Percentiles rank a stretch among this genome's conserved stretches.
phyloP scores from a whole-genome alignment of 768 basidiomycete genomes.

The Mycena leptocephala region DNA sequence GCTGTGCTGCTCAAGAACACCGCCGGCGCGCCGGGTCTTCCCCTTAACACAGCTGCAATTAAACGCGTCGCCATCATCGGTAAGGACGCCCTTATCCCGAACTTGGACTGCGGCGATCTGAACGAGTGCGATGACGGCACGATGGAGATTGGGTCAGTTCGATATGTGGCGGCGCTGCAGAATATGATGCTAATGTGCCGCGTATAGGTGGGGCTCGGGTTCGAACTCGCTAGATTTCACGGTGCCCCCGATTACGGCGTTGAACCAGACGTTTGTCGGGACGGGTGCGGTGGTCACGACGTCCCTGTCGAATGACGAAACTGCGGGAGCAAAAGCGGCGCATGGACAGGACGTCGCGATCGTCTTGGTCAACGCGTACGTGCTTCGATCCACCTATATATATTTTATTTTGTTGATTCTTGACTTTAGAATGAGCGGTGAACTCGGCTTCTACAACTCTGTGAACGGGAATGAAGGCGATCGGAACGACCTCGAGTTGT shows the following conservation, averaged over 20 bases:
- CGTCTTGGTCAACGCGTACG: slow-evolving; percentile 74
- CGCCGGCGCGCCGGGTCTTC: slow-evolving; percentile 59
- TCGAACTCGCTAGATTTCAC: slow-evolving; percentile 63
- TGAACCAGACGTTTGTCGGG: slow-evolving; percentile 55
- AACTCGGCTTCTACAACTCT: slow-evolving; percentile 69
- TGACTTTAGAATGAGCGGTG: slow-evolving; percentile 63
- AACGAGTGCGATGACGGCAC: slow-evolving; percentile 74
- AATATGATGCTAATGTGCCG: no score
- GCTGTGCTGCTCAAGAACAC: slow-evolving; percentile 82
- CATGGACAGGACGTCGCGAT: slow-evolving; percentile 69
- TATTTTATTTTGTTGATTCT: slow-evolving; percentile 35
- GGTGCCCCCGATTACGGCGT: slow-evolving; percentile 64
- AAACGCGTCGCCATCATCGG: slow-evolving; percentile 74
- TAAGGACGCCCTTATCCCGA: slow-evolving; percentile 70
- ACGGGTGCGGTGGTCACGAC: slow-evolving; percentile 57
- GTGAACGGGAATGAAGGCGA: slow-evolving; percentile 79
- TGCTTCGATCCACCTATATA: background rate
- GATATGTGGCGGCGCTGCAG: no score
- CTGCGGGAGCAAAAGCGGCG: slow-evolving; percentile 57
- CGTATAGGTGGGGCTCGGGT: slow-evolving; percentile 65
- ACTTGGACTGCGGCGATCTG: slow-evolving; percentile 61
- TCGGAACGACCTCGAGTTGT: slow-evolving; percentile 70
- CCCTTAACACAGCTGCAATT: slow-evolving; percentile 63
- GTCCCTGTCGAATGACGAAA: slow-evolving; percentile 62
- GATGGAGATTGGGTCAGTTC: slow-evolving; percentile 77